Conservation (phyloP, 192 early-diverging fungal genomes). For the Coemansia sp. region DNA sequence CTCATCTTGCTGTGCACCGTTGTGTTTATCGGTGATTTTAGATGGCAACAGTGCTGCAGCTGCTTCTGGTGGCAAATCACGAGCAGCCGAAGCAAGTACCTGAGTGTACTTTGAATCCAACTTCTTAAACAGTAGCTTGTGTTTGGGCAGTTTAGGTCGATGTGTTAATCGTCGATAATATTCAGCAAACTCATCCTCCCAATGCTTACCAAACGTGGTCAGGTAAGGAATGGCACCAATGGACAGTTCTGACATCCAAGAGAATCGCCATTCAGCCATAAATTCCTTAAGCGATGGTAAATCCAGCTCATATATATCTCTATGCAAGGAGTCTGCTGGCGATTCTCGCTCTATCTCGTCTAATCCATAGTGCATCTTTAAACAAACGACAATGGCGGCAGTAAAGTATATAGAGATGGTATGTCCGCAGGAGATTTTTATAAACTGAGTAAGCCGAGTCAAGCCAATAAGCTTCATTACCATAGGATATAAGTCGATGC, state of each 20-base stretch:
- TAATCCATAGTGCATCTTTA: conserved; percentile 50
- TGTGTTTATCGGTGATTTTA: too few relatives aligned
- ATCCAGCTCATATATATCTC: not conserved
- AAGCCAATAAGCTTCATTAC: conserved; percentile 27
- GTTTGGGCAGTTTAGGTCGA: not conserved
- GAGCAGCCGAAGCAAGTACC: not conserved
- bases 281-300: conserved; percentile 35
- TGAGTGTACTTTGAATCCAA: conserved; percentile 23
- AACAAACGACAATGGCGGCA: conserved; percentile 28
- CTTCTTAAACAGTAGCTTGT: conserved; percentile 9
- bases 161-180: conserved; percentile 24
- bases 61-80: too few relatives aligned
- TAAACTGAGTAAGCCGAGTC: not conserved
- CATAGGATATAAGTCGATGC: conserved; percentile 26
- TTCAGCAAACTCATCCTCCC: conserved; percentile 28
- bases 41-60: too few relatives aligned
- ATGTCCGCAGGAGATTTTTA: too few relatives aligned
- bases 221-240: conserved; percentile 26
- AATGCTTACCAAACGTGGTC: conserved; percentile 21
- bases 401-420: not conserved
- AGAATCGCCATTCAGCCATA: conserved; percentile 27
- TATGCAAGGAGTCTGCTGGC: not conserved
- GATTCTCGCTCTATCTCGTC: conserved; percentile 45
- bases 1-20: not conserved
- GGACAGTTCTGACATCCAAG: conserved; percentile 36